A percentile compares a stretch with the other conserved stretches of the same genome.
Evolutionary conservation across 192 early-diverging fungal genomes (phyloP).

Genomic region (Cladochytrium replicatum): DNA sequence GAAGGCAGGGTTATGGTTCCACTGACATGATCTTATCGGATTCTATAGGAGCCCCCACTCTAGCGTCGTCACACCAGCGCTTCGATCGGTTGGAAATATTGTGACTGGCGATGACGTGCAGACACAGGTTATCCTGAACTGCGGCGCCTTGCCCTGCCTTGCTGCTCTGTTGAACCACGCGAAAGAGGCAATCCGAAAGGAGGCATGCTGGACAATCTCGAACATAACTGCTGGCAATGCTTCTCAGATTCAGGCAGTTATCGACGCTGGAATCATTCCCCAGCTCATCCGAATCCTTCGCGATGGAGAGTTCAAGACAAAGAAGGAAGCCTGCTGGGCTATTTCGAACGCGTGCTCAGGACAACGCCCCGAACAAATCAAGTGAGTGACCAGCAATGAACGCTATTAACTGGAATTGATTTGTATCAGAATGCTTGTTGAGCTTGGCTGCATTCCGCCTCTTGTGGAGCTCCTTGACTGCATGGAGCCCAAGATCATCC

Average conservation of each 20-base stretch:
- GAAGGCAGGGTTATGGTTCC: background rate
- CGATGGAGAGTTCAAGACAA: slow-evolving; percentile 93
- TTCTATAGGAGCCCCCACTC: slow-evolving; percentile 55
- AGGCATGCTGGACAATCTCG: slow-evolving; percentile 99
- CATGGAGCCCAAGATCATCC: slow-evolving; percentile 92
- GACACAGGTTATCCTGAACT: slow-evolving; percentile 92
- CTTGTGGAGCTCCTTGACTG: slow-evolving; percentile 84
- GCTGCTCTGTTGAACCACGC: slow-evolving; percentile 70
- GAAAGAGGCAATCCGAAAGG: slow-evolving; percentile 95
- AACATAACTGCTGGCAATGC: slow-evolving; percentile 97
- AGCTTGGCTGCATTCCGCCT: slow-evolving; percentile 88
- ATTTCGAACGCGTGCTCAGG: slow-evolving; percentile 98
- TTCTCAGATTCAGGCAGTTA: slow-evolving; percentile 80
- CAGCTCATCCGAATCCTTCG: slow-evolving; percentile 78
- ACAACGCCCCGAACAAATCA: slow-evolving; percentile 85
- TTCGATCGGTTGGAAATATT: slow-evolving; percentile 97
- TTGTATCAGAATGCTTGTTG: slow-evolving; percentile 72
- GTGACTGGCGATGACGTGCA: slow-evolving; percentile 97
- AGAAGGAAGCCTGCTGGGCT: slow-evolving; percentile 99
- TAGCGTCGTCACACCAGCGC: slow-evolving; percentile 90
- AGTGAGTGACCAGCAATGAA: too few species aligned
- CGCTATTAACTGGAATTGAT: too few species aligned
- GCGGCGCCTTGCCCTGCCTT: slow-evolving; percentile 74
- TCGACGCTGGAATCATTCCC: slow-evolving; percentile 90
- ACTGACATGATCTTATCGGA: slow-evolving; percentile 1